These are phyloP conservation scores for Phytophthora pseudosyringae DNA, from an alignment of 352 stramenopile genomes.

Conservation along the genomic window DNA sequence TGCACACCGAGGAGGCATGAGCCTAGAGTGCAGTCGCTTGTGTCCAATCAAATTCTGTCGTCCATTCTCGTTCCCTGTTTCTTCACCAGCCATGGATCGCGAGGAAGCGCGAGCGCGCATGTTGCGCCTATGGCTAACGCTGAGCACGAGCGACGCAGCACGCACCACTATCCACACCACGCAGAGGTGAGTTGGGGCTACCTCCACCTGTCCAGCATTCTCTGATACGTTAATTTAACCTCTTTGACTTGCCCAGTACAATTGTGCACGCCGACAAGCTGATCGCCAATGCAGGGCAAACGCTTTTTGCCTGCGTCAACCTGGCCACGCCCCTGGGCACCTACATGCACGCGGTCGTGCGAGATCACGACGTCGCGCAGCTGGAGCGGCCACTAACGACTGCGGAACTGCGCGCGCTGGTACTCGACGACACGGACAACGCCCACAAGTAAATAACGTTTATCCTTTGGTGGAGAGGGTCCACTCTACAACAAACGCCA, in stretches of 20 bases:
- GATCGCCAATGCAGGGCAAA: conserved; percentile 65
- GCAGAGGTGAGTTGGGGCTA: conserved; percentile 42
- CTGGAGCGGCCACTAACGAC: conserved; percentile 45
- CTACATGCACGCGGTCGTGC: conserved; percentile 68
- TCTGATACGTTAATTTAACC: conserved; percentile 6
- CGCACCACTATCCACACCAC: conserved; percentile 58
- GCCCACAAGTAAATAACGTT: background rate
- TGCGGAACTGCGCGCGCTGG: conserved; percentile 33
- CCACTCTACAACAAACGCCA: conserved; percentile 26
- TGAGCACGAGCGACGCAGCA: conserved; percentile 24
- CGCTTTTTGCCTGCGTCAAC: conserved; percentile 61
- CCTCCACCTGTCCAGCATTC: background rate
- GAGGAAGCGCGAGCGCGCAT: conserved; percentile 60
- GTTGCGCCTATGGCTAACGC: conserved; percentile 57
- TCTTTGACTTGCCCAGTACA: conserved; percentile 41
- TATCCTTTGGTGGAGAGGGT: background rate
- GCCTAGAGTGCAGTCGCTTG: conserved; percentile 10
- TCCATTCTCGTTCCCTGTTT: background rate
- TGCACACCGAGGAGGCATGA: conserved; percentile 20
- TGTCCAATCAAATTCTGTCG: conserved; percentile 33
- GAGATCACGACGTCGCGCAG: conserved; percentile 57
- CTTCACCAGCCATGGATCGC: conserved; percentile 35
- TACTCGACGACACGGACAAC: conserved; percentile 19
- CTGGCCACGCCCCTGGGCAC: conserved; percentile 69
- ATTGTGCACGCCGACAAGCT: conserved; percentile 49